A percentile compares a stretch with the other conserved stretches of the same genome.
Conservation (phyloP, 2,329 filamentous ascomycete species). For the Cladorrhinum sp. region DNA sequence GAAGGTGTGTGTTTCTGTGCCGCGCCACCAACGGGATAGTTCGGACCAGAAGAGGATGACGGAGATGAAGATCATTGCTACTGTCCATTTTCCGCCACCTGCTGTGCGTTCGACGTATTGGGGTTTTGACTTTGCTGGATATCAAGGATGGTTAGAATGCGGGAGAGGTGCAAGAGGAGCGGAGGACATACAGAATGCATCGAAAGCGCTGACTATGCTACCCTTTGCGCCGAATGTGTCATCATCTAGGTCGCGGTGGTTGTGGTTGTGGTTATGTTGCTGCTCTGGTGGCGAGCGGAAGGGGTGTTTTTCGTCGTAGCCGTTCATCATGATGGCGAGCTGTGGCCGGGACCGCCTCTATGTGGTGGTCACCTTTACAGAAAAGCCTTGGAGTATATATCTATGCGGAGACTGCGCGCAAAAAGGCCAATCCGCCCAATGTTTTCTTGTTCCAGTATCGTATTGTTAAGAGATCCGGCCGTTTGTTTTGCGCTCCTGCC, state of each 20-base stretch:
- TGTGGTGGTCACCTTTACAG: not conserved
- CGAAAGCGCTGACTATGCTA: slow-evolving; percentile 79
- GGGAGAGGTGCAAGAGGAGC: not conserved
- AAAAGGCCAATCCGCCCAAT: not conserved
- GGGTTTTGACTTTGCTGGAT: slow-evolving; percentile 85
- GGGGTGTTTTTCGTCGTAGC: slow-evolving; percentile 58
- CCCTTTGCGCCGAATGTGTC: slow-evolving; percentile 74
- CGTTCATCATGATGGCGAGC: slow-evolving; percentile 61
- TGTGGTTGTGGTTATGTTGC: not conserved
- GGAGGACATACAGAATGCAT: slow-evolving; percentile 79
- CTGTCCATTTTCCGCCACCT: slow-evolving; percentile 90
- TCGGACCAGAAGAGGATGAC: slow-evolving; percentile 74
- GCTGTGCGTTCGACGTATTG: slow-evolving; percentile 83
- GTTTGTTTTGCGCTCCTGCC: not conserved
- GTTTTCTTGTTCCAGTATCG: not conserved
- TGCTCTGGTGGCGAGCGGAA: slow-evolving; percentile 34
- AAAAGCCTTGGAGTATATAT: not conserved
- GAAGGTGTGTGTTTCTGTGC: slow-evolving; percentile 83
- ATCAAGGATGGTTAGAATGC: slow-evolving; percentile 24
- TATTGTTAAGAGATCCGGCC: not conserved
- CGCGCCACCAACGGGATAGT: slow-evolving; percentile 76
- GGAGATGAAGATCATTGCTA: slow-evolving; percentile 74
- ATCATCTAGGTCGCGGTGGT: slow-evolving; percentile 58
- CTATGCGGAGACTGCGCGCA: not conserved
- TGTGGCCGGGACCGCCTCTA: not conserved